Evolutionary conservation across 2,329 filamentous ascomycete genomes (phyloP), one percentile per base, ranked within the genome.

Genomic region (Trichoderma semiorbis): DNA sequence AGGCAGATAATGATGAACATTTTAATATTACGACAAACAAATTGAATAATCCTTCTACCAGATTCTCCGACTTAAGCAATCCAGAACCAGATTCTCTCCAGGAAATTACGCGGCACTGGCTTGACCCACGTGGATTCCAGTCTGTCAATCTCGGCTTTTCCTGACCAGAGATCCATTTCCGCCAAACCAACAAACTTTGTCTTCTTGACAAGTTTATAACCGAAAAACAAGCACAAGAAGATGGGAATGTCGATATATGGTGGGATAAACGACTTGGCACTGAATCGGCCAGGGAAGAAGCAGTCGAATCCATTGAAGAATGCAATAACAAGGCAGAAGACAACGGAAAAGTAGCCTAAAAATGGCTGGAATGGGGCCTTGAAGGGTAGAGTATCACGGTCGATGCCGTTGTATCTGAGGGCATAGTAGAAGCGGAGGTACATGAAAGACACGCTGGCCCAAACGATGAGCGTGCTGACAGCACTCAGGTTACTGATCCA

Each of bases 281-380:
- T 80, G 55, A 83, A 84, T 39, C 79, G 78, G 16, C 85, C 81
- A 0, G 90, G 89, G 72, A 93, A 84, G 77, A 94, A 94, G 5
- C 92, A 90, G 2, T 90, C 86, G 74, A 93, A 94, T 0, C 92
- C 92, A 57, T 91, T 90, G 47, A 93, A 91, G 73, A 94, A 85
- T 1, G 90, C 88, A 82, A 94, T 90, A 43, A 91, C 77, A 30
- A 86, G 83, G 50, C 90, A 92, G 70, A 88, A 89, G 3, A 82
- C 79, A 6, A 93, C 82, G 1, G 90, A 86, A 71, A 89, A 88
- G 63, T 80, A 94, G 2, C 91, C 91, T 5, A 89, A 83, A 77
- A 88, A 94, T 3, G 92, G 92, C 81, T 94, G 91, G 73, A 88
- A 83, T 24, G 85, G 86, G 3, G 89, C 87, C 72, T 87, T 89